Base-by-base conservation (phyloP, 2,329 filamentous ascomycete species). In the Magnaporthiopsis rhizophila region DNA sequence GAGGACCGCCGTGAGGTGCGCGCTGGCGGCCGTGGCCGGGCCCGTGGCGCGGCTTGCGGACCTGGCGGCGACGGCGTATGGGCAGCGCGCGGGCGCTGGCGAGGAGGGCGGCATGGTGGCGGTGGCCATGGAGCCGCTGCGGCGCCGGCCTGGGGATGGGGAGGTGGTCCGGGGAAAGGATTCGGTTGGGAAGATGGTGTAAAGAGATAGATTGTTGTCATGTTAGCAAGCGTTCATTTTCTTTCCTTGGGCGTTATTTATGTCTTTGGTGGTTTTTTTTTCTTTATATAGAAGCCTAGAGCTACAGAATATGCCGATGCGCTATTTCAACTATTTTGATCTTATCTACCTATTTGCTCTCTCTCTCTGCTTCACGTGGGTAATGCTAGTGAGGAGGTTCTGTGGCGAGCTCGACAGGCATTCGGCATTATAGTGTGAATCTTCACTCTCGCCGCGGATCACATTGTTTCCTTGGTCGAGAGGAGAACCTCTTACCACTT, bases 161-260 rank as follows among this genome's bases (percentile, higher is more conserved):
- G n/a, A n/a, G n/a, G 56, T 28, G 56, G 5, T 30, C 24, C 34
- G 13, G 58, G 30, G 58, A 24, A 59, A 59, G 58, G 58, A 21
- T 32, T 30, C 12, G 3, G 58, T 34, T 59, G 58, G 58, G 58
- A 59, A 59, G 58, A 59, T 59, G 24, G 58, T 59, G 6, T 59
- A 24, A 36, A 15, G 18, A 3, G 34, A 36, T 2, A 50, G 12
- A 50, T 50, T 50, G 34, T 8, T 36, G 34, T 36, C 4, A 36
- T 11, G 34, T 15, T 8, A 50, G 38, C 38, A 21, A 50, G 38
- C 38, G 38, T 21, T 50, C 18, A 7, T 50, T 50, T 21, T 11
- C 6, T 11, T 11, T 11, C 34, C 34, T 36, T 11, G n/a, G n/a
- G n/a, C n/a, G n/a, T n/a, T n/a, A n/a, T n/a, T n/a, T n/a, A n/a